Conservation (phyloP, 306 rosid species). For the Fragaria iinumae region DNA sequence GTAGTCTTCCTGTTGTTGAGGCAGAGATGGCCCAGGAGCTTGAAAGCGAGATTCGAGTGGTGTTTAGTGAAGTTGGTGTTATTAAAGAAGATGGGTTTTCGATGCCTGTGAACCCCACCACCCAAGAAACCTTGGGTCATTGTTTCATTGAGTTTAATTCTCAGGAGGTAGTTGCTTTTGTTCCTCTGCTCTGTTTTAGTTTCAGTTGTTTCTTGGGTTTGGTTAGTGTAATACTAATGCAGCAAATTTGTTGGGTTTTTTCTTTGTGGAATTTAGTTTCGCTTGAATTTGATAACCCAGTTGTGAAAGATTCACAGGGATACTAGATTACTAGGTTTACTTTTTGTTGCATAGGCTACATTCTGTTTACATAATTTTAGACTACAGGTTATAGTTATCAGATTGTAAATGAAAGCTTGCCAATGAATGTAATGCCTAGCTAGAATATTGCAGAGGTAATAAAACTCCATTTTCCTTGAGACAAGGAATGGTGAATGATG, state of each 20-base stretch:
- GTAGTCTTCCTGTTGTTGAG: conserved; percentile 13
- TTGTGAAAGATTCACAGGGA: not conserved
- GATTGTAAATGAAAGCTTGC: not conserved
- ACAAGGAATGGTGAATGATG: not conserved
- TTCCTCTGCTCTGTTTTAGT: not conserved
- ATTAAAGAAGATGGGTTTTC: conserved; percentile 23
- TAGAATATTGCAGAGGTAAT: not conserved
- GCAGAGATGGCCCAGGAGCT: conserved; percentile 10
- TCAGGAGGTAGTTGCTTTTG: conserved; percentile 22
- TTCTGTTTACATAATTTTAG: not conserved
- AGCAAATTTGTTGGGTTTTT: not conserved
- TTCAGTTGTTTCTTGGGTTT: not conserved
- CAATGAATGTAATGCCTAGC: not conserved
- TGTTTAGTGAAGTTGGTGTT: conserved; percentile 19
- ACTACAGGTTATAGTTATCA: not conserved
- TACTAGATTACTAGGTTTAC: not conserved
- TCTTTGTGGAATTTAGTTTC: not conserved
- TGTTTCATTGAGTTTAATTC: conserved; percentile 26
- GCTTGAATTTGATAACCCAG: not conserved
- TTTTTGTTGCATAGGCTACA: not conserved
- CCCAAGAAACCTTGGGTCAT: conserved; percentile 22
- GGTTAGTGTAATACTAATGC: no score
- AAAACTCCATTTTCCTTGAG: not conserved
- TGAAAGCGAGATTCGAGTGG: conserved; percentile 22
- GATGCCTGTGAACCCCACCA: conserved; percentile 21